Conservation (phyloP, 2,329 filamentous ascomycete genomes). For the Pseudocercospora eumusae region DNA sequence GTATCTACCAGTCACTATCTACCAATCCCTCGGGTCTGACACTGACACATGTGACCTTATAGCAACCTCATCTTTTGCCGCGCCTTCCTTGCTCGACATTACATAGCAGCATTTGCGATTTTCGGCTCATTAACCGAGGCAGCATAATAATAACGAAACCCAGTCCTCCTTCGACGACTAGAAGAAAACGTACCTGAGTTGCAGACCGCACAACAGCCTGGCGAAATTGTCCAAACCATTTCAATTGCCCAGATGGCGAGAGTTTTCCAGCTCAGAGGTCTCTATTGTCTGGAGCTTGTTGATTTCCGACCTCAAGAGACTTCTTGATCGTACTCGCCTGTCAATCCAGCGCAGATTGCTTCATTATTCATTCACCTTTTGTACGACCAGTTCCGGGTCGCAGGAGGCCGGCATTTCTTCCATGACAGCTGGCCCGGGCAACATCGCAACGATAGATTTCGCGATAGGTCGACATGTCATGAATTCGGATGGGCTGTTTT, state of each 20-base stretch:
- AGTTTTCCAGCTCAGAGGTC: neutral
- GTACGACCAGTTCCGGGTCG: neutral
- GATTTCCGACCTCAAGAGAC: neutral
- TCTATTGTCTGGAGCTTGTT: neutral
- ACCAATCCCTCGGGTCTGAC: constrained; percentile 7
- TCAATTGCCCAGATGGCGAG: neutral
- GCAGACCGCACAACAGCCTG: no score
- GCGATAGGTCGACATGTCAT: neutral
- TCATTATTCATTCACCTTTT: neutral
- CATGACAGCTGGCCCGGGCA: neutral
- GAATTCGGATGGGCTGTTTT: neutral
- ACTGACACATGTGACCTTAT: constrained; percentile 17
- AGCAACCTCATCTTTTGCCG: constrained; percentile 14
- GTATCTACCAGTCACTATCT: constrained; percentile 10
- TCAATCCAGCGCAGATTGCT: neutral
- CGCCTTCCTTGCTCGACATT: neutral
- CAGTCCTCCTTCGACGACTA: neutral
- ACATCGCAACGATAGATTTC: neutral
- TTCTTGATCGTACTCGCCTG: neutral
- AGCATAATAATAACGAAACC: neutral
- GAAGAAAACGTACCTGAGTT: no score
- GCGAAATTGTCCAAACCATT: neutral
- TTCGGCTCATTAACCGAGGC: neutral
- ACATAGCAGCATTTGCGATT: neutral
- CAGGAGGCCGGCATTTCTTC: neutral